Base-by-base conservation (phyloP, 441 rosid species). In the Gossypium gossypioides region DNA sequence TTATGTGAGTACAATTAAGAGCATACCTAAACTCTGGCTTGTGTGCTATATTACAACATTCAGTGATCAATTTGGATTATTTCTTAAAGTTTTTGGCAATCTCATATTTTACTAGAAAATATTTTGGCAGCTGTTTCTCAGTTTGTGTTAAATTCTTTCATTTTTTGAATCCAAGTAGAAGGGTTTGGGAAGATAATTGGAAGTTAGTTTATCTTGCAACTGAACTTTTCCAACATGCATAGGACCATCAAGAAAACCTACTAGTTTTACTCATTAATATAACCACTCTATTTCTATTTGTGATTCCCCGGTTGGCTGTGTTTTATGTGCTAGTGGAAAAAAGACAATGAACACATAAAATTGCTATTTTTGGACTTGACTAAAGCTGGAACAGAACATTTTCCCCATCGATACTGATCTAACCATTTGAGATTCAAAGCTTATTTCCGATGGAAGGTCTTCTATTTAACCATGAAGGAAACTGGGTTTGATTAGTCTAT, bases 21-120 rank as follows among this genome's bases (percentile, higher is more conserved):
- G 60, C 73, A 22, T n/a, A 54, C 72, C 32, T 52, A 51, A 68
- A 52, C 13, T 51, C 60, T 51, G 72, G 48, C 16, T 29, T 51
- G 27, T 68, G 21, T 16, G 72, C 16, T 15, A 16, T 15, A 16
- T 68, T 12, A 55, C 1, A 55, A 37, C 13, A 22, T 56, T 34
- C 18, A 29, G 2, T 69, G 34, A 13, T 55, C 46, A 54, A 34
- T 2, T 40, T 70, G 40, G 54, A 51, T 25, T 27, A 27, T 50
- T 50, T 67, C 24, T 48, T 67, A 24, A 25, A 24, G 5, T 27
- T 48, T 65, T 3, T 37, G 37, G 9, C 22, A 13, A 25, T 10
- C 16, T 10, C 27, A 37, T 3, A 5, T 21, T 56, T 56, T 40
- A 56, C 18, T 68, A 52, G 50, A 68, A 68, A 69, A 48, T 48